Base-by-base conservation (phyloP, 176 grass and related monocot species). In the Echinochloa phyllopogon region DNA sequence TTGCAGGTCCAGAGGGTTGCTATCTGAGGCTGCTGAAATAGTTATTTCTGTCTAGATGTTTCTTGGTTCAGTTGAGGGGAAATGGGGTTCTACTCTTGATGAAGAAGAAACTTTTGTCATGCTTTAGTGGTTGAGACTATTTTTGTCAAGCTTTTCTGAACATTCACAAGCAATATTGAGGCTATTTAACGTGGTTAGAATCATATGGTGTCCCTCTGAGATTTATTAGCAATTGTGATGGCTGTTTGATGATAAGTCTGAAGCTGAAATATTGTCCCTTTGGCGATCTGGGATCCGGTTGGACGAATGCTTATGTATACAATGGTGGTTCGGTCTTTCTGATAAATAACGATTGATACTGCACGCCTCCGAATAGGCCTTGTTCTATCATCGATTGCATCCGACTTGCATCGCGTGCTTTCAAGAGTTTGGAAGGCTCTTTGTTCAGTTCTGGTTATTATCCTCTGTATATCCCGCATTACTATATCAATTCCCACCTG, bases 21-120 rank as follows among this genome's bases (percentile, higher is more conserved):
- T 59, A 48, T 60, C 69, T 68, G 75, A 63, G 45, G 57, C 81
- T 84, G 66, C 37, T 84, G 68, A 79, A 75, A 69, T 80, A 80
- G 29, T 74, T 74, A 20, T 61, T 79, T n/a, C 49, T 67, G 59
- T 65, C 68, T 84, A 79, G 75, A 80, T 84, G 41, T 61, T 72
- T 79, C 20, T 58, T 42, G 51, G 49, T 67, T 61, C 75, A 79
- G 58, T 56, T 40, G 39, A 67, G 81, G 33, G 48, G 15, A 25
- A 8, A 5, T 38, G 71, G 49, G 52, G 44, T 78, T 73, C 38
- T 73, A 53, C 58, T 65, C 38, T 47, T 75, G 69, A 25, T 67
- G 37, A 87, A 59, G 52, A 55, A 64, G 72, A 78, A 79, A 78
- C 81, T 65, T 79, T 79, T 83, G 78, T 72, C 65, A 73, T 89